These are phyloP conservation scores for Lepiota venenata DNA, from an alignment of 768 basidiomycete species.

Conservation along the genomic window DNA sequence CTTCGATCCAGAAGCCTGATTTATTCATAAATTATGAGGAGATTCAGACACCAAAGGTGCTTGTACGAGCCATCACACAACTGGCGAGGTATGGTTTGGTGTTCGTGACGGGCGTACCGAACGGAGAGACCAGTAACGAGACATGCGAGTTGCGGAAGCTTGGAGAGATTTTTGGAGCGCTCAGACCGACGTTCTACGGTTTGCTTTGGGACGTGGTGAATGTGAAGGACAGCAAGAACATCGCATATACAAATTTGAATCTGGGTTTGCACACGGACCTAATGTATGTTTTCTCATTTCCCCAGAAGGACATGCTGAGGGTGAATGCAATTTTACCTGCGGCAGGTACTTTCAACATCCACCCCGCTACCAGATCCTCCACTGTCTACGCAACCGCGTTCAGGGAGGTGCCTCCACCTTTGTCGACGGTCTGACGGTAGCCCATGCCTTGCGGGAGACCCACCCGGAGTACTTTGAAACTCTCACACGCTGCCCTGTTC, in stretches of 20 bases:
- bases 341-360: slow-evolving; percentile 86
- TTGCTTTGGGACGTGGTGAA: slow-evolving; percentile 86
- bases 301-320: background rate
- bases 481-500: slow-evolving; percentile 64
- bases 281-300: slow-evolving; percentile 50
- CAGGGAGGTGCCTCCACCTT: slow-evolving; percentile 83
- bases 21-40: slow-evolving; percentile 57
- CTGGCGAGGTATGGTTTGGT: slow-evolving; percentile 70
- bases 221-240: slow-evolving; percentile 71
- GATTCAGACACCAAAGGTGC: slow-evolving; percentile 39
- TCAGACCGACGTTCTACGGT: slow-evolving; percentile 90
- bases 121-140: slow-evolving; percentile 50
- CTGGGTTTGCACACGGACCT: slow-evolving; percentile 93
- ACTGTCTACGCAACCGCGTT: slow-evolving; percentile 85
- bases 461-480: slow-evolving; percentile 51
- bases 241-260: slow-evolving; percentile 91
- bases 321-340: background rate
- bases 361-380: slow-evolving; percentile 89
- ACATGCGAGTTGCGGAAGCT: slow-evolving; percentile 67
- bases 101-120: slow-evolving; percentile 70
- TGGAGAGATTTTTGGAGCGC: slow-evolving; percentile 65
- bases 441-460: slow-evolving; percentile 42
- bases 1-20: slow-evolving; percentile 29
- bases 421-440: slow-evolving; percentile 74
- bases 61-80: slow-evolving; percentile 63